Conservation (phyloP, 2,329 filamentous ascomycete species). For the Hypoxylon sp. region DNA sequence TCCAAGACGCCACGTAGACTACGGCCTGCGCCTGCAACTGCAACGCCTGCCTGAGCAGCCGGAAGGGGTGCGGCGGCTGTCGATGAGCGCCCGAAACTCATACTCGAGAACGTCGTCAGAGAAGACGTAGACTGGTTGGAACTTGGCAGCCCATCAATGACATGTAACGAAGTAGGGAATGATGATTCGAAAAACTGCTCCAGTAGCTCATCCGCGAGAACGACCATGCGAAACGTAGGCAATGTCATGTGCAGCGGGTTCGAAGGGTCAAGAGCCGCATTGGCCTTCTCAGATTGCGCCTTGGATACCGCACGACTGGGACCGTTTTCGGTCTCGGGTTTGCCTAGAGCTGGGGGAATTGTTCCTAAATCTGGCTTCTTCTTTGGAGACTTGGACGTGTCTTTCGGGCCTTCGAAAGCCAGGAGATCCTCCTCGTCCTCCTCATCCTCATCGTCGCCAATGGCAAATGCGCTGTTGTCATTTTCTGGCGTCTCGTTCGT, state of each 20-base stretch:
- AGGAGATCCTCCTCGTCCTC: conserved; percentile 64
- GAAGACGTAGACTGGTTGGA: conserved; percentile 65
- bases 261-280: conserved; percentile 88
- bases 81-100: conserved; percentile 62
- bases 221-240: conserved; percentile 98
- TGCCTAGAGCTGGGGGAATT: conserved; percentile 44
- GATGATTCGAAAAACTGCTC: conserved; percentile 98
- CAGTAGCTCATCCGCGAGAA: conserved; percentile 92
- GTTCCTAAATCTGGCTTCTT: conserved; percentile 52
- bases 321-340: conserved; percentile 37
- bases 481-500: conserved; percentile 45
- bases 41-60: conserved; percentile 49
- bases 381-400: conserved; percentile 53
- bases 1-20: conserved; percentile 92
- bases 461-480: conserved; percentile 68
- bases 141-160: conserved; percentile 69
- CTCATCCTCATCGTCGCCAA: conserved; percentile 70
- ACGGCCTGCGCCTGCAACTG: conserved; percentile 64
- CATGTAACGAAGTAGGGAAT: conserved; percentile 90
- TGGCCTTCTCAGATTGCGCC: conserved; percentile 78
- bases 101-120: conserved; percentile 83
- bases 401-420: conserved; percentile 60
- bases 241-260: conserved; percentile 95
- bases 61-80: conserved; percentile 47
- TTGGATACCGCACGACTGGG: conserved; percentile 59